Percentiles rank a stretch among this genome's conserved stretches.
These are phyloP conservation scores for Xylariaceae sp. DNA, from an alignment of 2,329 filamentous ascomycete genomes.

Conservation along the genomic window DNA sequence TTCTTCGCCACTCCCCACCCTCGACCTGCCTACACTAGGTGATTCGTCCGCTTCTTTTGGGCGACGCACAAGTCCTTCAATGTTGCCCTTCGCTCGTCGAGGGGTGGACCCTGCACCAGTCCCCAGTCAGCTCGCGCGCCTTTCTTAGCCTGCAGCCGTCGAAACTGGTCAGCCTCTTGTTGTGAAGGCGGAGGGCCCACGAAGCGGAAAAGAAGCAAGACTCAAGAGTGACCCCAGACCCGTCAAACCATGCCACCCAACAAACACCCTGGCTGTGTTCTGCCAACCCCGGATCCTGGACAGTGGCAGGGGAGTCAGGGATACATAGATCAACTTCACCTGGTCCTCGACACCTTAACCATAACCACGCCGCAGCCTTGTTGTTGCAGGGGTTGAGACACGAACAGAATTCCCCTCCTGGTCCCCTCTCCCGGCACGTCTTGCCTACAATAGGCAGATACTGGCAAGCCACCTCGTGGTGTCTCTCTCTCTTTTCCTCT, in stretches of 20 bases:
- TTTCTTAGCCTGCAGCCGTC: conserved; percentile 24
- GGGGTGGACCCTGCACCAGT: conserved; percentile 34
- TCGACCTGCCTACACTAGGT: conserved; percentile 23
- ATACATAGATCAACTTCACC: conserved; percentile 24
- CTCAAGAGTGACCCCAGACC: conserved; percentile 29
- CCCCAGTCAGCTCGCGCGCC: conserved; percentile 30
- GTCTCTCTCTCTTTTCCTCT: conserved; percentile 10
- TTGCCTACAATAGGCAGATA: conserved; percentile 15
- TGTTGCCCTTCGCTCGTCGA: conserved; percentile 27
- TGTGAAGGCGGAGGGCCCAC: conserved; percentile 18
- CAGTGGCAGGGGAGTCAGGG: conserved; percentile 18
- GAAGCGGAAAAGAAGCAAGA: conserved; percentile 24
- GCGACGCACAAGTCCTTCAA: conserved; percentile 26
- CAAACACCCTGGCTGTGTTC: conserved; percentile 25
- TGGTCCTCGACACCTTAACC: conserved; percentile 28
- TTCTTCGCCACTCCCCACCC: conserved; percentile 19
- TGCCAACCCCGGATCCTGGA: conserved; percentile 27
- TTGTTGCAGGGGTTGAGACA: conserved; percentile 30
- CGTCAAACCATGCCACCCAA: conserved; percentile 26
- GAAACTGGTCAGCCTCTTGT: conserved; percentile 25
- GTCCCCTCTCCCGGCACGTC: conserved; percentile 26
- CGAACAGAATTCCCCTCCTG: conserved; percentile 27
- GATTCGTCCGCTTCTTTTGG: conserved; percentile 29
- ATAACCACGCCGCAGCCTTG: conserved; percentile 27
- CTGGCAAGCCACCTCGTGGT: conserved; percentile 5